These are phyloP conservation scores for Stellera chamaejasme DNA, from an alignment of 345 rosid genomes.

Conservation along the genomic window DNA sequence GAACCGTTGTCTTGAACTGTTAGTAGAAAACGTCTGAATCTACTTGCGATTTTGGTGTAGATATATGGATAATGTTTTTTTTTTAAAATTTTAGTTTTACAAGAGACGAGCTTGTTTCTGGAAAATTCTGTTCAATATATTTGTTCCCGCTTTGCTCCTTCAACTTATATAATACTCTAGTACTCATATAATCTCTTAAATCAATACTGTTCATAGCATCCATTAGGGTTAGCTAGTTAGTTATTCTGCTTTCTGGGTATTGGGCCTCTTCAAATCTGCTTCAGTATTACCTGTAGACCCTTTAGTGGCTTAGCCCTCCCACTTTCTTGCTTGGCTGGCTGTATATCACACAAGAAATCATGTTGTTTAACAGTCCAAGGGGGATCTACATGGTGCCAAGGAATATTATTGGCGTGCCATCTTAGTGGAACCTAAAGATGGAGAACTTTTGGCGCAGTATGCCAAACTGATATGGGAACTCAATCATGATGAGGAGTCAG, in stretches of 20 bases:
- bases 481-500: conserved; percentile 51
- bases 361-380: conserved; percentile 40
- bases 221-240: background rate
- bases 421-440: conserved; percentile 57
- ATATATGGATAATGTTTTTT: background rate
- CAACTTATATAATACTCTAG: too few relatives aligned
- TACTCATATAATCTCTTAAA: too few relatives aligned
- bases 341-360: background rate
- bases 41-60: too few relatives aligned
- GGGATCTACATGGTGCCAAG: conserved; percentile 65
- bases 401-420: conserved; percentile 55
- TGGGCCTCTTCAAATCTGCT: background rate
- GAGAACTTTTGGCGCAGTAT: conserved; percentile 41
- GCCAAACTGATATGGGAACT: conserved; percentile 70
- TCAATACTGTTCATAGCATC: too few relatives aligned
- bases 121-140: conserved; percentile 1
- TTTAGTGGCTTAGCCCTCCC: too few relatives aligned
- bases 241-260: background rate
- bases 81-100: background rate
- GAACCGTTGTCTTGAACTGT: background rate
- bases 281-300: background rate
- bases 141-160: background rate
- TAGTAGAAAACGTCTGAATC: too few relatives aligned
- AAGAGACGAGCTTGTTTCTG: background rate
- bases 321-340: background rate